Base-by-base conservation (phyloP, 2,329 filamentous ascomycete genomes). In the Tolypocladium tundrense region DNA sequence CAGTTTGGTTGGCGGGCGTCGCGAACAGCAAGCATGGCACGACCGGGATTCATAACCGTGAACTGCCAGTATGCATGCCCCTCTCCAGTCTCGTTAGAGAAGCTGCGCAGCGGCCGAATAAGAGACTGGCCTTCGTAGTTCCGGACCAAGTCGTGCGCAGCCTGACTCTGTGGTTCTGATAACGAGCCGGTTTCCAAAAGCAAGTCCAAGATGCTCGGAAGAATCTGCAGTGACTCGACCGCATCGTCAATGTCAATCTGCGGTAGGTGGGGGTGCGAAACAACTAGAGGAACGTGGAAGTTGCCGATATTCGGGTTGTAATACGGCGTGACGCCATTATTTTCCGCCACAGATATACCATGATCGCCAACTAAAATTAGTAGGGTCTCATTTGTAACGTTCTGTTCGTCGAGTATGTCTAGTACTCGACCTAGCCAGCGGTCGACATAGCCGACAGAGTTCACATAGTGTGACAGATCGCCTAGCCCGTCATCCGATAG, bases 91-190 rank as follows among this genome's bases (percentile, higher is more conserved):
- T 54, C 9, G 1, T 59, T 55, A 13, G 63, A 65, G 14, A 40
- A 35, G 1, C 58, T 63, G 53, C 64, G 65, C 40, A 68, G 65
- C 0, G 69, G 68, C 11, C 70, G 69, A 40, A 73, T 66, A 1
- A 72, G 64, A 0, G 70, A 72, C 54, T 72, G 69, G 8, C 70
- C 70, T 50, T 72, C 70, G 50, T 71, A 72, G 54, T 72, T 71
- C 48, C 65, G 63, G 2, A 70, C 59, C 13, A 72, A 64, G 33
- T 72, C 69, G 4, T 57, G 61, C 0, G 68, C 68, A 13, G 67
- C 67, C 8, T 57, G 54, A 14, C 62, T 59, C 19, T 67, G 63
- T 39, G 65, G 59, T 6, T 59, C 56, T 43, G 65, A 65, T 51
- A 73, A 63, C 14, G 70, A 73, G 39, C 64, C 66, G 6, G 66